Conservation (phyloP, 148 eudicot genomes). For the Limonium bicolor region DNA sequence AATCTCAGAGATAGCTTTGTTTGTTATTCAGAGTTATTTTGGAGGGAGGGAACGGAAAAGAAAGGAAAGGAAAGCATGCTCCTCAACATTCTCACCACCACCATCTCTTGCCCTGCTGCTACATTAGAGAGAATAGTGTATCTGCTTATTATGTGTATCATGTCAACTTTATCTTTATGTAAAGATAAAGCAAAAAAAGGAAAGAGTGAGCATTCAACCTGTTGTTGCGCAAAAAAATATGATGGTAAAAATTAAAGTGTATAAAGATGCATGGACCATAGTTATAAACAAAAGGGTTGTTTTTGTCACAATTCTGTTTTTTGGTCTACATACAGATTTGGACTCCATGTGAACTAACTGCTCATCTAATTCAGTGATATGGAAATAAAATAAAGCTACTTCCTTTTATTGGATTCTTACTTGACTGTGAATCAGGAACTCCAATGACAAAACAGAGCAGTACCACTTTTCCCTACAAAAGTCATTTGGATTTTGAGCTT, state of each 20-base stretch:
- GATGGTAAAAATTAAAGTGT: neutral
- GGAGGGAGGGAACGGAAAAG: neutral
- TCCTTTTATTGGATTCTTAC: no score
- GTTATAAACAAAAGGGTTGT: constrained; percentile 1
- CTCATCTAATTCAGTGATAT: constrained; percentile 5
- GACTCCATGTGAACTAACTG: neutral
- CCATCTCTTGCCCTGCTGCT: constrained; percentile 1
- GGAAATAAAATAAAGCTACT: no score
- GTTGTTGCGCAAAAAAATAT: neutral
- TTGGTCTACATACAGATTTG: neutral
- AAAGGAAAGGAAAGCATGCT: neutral
- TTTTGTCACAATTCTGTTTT: neutral
- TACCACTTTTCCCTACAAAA: no score
- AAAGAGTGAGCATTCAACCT: constrained; percentile 2
- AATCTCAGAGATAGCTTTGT: neutral
- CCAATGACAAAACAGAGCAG: no score
- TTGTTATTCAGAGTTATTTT: neutral
- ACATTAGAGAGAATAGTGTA: neutral
- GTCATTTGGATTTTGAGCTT: no score
- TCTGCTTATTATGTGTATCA: constrained; percentile 6
- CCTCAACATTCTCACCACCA: no score
- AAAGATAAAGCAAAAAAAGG: neutral
- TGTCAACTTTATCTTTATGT: neutral
- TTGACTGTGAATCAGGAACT: no score
- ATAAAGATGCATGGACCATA: neutral